Evolutionary conservation across 768 basidiomycete species (phyloP), one percentile per base, ranked within the genome.

Genomic region (Auriscalpium orientale): DNA sequence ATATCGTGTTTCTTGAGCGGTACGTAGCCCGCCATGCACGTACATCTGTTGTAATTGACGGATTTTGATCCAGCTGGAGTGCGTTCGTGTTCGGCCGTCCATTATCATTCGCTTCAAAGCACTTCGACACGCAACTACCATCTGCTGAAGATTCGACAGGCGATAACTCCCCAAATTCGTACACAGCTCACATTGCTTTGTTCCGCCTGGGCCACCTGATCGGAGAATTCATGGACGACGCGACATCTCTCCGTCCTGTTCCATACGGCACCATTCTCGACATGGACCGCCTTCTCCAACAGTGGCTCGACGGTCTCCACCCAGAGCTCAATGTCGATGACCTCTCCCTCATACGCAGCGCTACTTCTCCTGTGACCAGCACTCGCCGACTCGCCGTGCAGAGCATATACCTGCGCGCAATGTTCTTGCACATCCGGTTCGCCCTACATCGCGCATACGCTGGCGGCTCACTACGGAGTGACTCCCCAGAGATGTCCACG

Each of bases 1-100:
- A 92, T 69, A 88, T 89, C 58, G 70, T 92, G 38, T 74, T 89
- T 52, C 76, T 91, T 35, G 90, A 91, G 72, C 76, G 89, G 88
- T 87, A 52, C 37, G 80, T 64, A n/a, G 21, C 40, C 52, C 22
- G 7, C 2, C 28, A 28, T 28, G 53, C 13, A 45, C 56, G 60
- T 55, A 53, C 8, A 37, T 45, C 55, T 49, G 20, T 53, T 46
- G 52, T 52, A 18, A 33, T 51, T 48, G 49, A 56, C 52, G 51
- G 56, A 44, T 47, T 57, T 18, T 9, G 49, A 22, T 65, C 18
- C 61, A 89, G 89, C 60, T 92, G 90, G 90, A 89, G 91, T 66
- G 86, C 89, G 0, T 91, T 92, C 71, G 79, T 90, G 79, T 88
- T 92, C 67, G 91, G 90, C 15, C 78, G 90, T 20, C 90, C 90